phyloP scores from a whole-genome alignment of 23 red algal species.

The Pyropia yezoensis region DNA sequence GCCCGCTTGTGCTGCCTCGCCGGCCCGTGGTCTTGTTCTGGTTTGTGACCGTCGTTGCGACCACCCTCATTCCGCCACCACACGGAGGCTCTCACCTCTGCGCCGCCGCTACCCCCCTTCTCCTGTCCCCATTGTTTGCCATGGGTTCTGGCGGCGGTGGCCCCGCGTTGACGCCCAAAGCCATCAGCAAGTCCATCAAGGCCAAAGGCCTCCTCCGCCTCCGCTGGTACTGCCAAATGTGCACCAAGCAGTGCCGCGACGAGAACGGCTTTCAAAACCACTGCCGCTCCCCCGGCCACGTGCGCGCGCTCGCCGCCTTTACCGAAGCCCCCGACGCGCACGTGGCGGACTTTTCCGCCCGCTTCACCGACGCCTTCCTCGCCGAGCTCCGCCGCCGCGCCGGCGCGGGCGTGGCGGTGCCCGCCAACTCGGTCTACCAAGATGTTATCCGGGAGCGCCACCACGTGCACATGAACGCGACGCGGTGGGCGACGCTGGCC shows the following conservation, averaged over 20 bases:
- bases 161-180: constrained; percentile 41
- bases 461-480: constrained; percentile 91
- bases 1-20: no score
- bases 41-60: no score
- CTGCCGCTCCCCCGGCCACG: constrained; percentile 43
- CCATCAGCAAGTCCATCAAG: constrained; percentile 72
- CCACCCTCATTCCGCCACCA: no score
- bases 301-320: constrained; percentile 56
- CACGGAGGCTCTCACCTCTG: no score
- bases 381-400: constrained; percentile 44
- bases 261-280: constrained; percentile 86
- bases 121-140: no score
- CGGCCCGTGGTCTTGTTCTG: no score
- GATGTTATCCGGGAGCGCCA: constrained; percentile 81
- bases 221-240: constrained; percentile 89
- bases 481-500: constrained; percentile 70
- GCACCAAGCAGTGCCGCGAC: constrained; percentile 90
- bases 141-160: no score
- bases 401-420: constrained; percentile 42
- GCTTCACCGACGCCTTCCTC: constrained; percentile 65
- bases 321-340: constrained; percentile 35
- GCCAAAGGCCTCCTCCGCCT: constrained; percentile 74
- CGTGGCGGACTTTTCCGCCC: constrained; percentile 52
- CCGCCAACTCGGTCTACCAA: constrained; percentile 74
- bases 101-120: no score